Conservation (phyloP, 495 filamentous ascomycete species). For the Neurospora sp. region DNA sequence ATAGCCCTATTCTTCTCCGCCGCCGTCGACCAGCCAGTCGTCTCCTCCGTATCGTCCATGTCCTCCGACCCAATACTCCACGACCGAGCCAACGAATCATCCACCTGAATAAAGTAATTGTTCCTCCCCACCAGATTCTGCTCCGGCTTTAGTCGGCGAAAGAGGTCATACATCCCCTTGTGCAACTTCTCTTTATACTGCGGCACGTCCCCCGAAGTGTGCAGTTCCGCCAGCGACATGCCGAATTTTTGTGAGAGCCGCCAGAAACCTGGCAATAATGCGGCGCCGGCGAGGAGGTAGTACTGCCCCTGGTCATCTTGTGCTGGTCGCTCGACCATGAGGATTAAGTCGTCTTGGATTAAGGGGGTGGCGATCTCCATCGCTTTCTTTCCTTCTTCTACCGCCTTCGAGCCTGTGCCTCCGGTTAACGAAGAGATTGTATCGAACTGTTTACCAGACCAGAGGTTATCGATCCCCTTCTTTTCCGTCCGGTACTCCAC, state of each 20-base stretch:
- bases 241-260: slow-evolving; percentile 74
- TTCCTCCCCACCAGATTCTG: slow-evolving; percentile 47
- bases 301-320: slow-evolving; percentile 57
- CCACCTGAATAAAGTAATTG: slow-evolving; percentile 73
- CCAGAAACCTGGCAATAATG: slow-evolving; percentile 83
- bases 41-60: slow-evolving; percentile 22
- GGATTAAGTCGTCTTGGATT: slow-evolving; percentile 75
- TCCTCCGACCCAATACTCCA: slow-evolving; percentile 70
- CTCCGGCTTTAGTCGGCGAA: slow-evolving; percentile 53
- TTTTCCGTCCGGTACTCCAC: slow-evolving; percentile 57
- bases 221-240: slow-evolving; percentile 76
- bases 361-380: slow-evolving; percentile 67
- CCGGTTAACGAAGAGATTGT: slow-evolving; percentile 20
- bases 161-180: slow-evolving; percentile 77
- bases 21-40: slow-evolving; percentile 56
- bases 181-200: slow-evolving; percentile 67
- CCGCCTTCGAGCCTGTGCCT: slow-evolving; percentile 28
- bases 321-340: slow-evolving; percentile 67
- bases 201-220: slow-evolving; percentile 73
- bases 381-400: slow-evolving; percentile 52
- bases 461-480: slow-evolving; percentile 58
- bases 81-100: slow-evolving; percentile 63
- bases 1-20: slow-evolving; percentile 69
- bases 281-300: slow-evolving; percentile 70
- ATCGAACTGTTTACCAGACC: slow-evolving; percentile 66